Percentiles rank a stretch among this genome's conserved stretches.
Conservation (phyloP, 257 asterid species). For the Forsythia viridissima region DNA sequence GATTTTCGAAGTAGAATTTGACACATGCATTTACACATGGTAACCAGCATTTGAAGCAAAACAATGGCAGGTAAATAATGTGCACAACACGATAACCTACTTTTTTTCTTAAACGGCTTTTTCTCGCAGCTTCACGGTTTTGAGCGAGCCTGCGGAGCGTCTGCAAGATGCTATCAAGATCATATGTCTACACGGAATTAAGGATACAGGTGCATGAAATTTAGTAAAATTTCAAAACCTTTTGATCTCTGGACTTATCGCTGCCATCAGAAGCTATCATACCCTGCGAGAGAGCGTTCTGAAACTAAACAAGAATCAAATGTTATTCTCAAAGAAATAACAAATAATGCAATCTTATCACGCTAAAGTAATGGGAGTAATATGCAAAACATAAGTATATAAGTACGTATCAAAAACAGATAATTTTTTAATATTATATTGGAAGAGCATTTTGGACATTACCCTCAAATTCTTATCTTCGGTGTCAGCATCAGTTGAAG, state of each 20-base stretch:
- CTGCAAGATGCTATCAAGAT: constrained; percentile 34
- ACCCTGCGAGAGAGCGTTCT: constrained; percentile 50
- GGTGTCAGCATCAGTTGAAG: constrained; percentile 93
- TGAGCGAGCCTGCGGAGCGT: constrained; percentile 97
- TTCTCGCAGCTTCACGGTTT: constrained; percentile 99
- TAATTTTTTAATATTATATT: not conserved
- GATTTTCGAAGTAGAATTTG: not conserved
- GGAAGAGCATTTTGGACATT: constrained; percentile 12
- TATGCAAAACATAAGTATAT: not conserved
- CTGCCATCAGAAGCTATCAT: constrained; percentile 89
- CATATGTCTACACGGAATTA: constrained; percentile 17
- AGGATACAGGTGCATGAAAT: not conserved
- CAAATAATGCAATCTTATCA: not conserved
- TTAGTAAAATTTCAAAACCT: constrained; percentile 45
- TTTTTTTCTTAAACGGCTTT: constrained; percentile 91
- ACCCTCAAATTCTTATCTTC: constrained; percentile 81
- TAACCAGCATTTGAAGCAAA: constrained; percentile 9
- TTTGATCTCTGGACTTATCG: constrained; percentile 93
- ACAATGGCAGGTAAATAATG: constrained; percentile 1
- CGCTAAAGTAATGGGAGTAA: constrained; percentile 2
- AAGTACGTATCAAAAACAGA: not conserved
- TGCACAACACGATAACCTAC: constrained; percentile 34
- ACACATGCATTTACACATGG: not conserved
- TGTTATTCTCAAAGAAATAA: constrained; percentile 10
- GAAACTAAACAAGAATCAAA: constrained; percentile 52